phyloP scores from a whole-genome alignment of 139 green algal genomes.

The Gonium pectorale region DNA sequence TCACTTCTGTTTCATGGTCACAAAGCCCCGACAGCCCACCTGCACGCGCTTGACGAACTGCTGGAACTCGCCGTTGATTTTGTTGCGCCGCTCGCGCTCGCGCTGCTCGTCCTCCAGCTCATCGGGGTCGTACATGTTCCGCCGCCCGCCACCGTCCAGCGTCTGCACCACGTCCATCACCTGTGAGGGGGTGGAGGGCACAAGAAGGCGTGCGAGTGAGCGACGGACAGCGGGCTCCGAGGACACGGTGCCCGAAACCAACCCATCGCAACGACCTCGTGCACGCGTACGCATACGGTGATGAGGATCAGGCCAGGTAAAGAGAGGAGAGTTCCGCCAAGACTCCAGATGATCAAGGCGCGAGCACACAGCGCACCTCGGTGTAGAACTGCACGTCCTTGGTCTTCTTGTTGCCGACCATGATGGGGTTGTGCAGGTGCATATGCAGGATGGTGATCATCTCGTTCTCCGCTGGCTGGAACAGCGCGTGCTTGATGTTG shows the following conservation, averaged over 20 bases:
- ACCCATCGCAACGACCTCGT: too few relatives aligned
- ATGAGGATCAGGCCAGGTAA: too few relatives aligned
- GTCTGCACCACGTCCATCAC: constrained; percentile 96
- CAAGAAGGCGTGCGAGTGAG: too few relatives aligned
- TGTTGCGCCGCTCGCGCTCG: constrained; percentile 93
- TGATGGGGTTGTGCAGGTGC: constrained; percentile 98
- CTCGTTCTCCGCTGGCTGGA: constrained; percentile 93
- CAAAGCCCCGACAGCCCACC: constrained; percentile 33
- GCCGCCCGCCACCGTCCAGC: constrained; percentile 84
- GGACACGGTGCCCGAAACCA: too few relatives aligned
- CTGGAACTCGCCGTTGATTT: constrained; percentile 89
- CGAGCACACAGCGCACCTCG: too few relatives aligned
- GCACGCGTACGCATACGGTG: too few relatives aligned
- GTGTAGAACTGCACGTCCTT: constrained; percentile 98
- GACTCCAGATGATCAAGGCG: too few relatives aligned
- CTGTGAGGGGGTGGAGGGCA: too few relatives aligned
- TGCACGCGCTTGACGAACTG: constrained; percentile 70
- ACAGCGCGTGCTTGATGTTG: constrained; percentile 99
- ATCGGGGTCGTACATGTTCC: constrained; percentile 94
- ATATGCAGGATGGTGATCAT: constrained; percentile 98
- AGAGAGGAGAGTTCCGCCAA: too few relatives aligned
- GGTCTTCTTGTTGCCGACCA: constrained; percentile 99
- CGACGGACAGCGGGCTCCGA: too few relatives aligned
- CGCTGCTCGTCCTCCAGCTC: constrained; percentile 99
- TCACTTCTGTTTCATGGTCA: background rate